Evolutionary conservation across 2,329 filamentous ascomycete genomes (phyloP), one percentile per base, ranked within the genome.

Genomic region (Ceratocystis cubensis): DNA sequence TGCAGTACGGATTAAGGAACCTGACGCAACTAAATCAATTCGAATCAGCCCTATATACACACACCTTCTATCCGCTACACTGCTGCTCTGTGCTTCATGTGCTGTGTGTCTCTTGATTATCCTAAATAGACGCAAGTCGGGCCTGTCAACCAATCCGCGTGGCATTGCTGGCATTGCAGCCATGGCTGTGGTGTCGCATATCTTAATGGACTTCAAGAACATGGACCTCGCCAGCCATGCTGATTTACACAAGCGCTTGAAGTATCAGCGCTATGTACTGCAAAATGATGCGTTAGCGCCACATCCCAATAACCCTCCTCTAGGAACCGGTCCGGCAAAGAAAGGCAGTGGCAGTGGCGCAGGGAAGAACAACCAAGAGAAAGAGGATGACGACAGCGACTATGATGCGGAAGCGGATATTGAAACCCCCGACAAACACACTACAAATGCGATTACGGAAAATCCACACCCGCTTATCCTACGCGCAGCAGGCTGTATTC

Each of bases 121-220:
- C 68, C 80, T 89, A 56, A 81, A 82, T 66, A 78, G 78, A 17
- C 79, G 88, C 25, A 84, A 82, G 48, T 88, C 85, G 2, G 88
- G 88, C 0, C 77, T 91, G 17, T 74, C 84, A 2, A 82, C 83
- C 5, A 85, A 90, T 72, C 87, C 88, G 5, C 85, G 84, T 70
- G 88, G 88, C 5, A 88, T 91, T 64, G 86, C 87, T 1, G 88
- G 88, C 1, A 79, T 90, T 46, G 88, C 88, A 5, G 84, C 87
- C 66, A 89, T 91, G 87, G 87, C 88, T 8, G 87, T 88, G 2
- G 83, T 84, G 69, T 85, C 82, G 69, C 87, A 90, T 70, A 88
- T 90, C 72, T 76, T 90, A 69, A 85, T 84, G 75, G 88, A 91
- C 72, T 90, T 91, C 72, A 84, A 84, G 69, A 85, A 85, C 66